Conservation (phyloP, 331 rosid species). For the Pyracantha coccinea region DNA sequence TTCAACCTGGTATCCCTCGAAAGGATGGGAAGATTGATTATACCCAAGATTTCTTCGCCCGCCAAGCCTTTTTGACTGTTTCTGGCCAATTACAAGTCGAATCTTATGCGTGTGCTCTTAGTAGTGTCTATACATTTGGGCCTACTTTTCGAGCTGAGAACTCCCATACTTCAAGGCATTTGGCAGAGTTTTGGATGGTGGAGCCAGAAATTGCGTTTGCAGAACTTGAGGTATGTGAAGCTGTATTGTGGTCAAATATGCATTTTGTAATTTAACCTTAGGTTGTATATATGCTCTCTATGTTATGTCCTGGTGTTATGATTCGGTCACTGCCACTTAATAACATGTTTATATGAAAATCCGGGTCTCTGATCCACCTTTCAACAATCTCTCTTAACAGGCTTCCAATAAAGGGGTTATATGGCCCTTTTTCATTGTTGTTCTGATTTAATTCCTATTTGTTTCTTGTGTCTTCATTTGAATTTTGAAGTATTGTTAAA, state of each 20-base stretch:
- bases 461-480: background rate
- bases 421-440: background rate
- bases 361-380: background rate
- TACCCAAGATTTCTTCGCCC: constrained; percentile 74
- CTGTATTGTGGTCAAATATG: background rate
- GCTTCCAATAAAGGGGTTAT: background rate
- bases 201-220: constrained; percentile 99
- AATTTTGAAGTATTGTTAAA: background rate
- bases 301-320: background rate
- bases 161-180: constrained; percentile 93
- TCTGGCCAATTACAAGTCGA: constrained; percentile 98
- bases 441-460: background rate
- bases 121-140: constrained; percentile 86
- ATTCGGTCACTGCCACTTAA: background rate
- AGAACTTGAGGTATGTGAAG: constrained; percentile 53
- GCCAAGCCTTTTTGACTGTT: constrained; percentile 96
- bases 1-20: constrained; percentile 66
- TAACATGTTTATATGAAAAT: background rate
- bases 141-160: constrained; percentile 97
- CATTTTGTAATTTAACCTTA: background rate
- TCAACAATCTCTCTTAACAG: background rate
- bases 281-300: background rate
- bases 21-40: constrained; percentile 90
- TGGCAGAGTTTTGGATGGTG: constrained; percentile 99
- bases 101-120: constrained; percentile 73